phyloP scores from a whole-genome alignment of 805 yeast species.

The Pichia cephalocereana region DNA sequence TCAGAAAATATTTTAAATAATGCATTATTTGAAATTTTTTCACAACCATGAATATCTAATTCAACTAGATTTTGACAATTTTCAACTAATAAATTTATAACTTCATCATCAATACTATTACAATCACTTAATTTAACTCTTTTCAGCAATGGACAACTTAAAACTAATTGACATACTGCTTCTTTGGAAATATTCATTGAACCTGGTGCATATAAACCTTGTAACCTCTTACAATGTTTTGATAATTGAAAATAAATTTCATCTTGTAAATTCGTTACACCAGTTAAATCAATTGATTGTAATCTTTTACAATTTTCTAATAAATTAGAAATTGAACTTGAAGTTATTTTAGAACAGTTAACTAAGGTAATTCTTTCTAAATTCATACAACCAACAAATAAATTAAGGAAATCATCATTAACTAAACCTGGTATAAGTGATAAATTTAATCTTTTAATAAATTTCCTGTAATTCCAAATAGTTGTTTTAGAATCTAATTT shows the following conservation, averaged over 20 bases:
- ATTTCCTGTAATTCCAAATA: slow-evolving; percentile 56
- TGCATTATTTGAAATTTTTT: slow-evolving; percentile 58
- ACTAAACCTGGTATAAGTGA: slow-evolving; percentile 63
- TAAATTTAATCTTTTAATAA: slow-evolving; percentile 72
- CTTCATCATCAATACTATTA: slow-evolving; percentile 51
- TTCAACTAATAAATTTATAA: slow-evolving; percentile 50
- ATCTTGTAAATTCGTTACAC: slow-evolving; percentile 62
- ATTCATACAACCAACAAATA: slow-evolving; percentile 60
- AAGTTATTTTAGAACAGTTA: slow-evolving; percentile 60
- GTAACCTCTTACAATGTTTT: slow-evolving; percentile 60
- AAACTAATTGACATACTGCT: slow-evolving; percentile 51
- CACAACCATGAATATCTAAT: slow-evolving; percentile 78
- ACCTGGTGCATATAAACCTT: slow-evolving; percentile 85
- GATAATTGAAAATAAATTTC: slow-evolving; percentile 63
- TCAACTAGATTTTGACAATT: slow-evolving; percentile 78
- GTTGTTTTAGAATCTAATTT: slow-evolving; percentile 37
- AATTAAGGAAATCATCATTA: slow-evolving; percentile 50
- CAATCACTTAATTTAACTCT: slow-evolving; percentile 77
- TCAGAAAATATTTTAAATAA: slow-evolving; percentile 48
- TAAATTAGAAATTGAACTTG: slow-evolving; percentile 51
- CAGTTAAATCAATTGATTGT: slow-evolving; percentile 83
- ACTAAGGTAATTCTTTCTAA: slow-evolving; percentile 82
- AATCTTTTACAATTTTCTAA: slow-evolving; percentile 57
- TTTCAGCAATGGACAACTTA: slow-evolving; percentile 64
- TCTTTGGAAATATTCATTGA: slow-evolving; percentile 62